Percentiles rank a stretch among this genome's conserved stretches.
Evolutionary conservation across 2,329 filamentous ascomycete species (phyloP).

Genomic region (Herpotrichia juniperi): DNA sequence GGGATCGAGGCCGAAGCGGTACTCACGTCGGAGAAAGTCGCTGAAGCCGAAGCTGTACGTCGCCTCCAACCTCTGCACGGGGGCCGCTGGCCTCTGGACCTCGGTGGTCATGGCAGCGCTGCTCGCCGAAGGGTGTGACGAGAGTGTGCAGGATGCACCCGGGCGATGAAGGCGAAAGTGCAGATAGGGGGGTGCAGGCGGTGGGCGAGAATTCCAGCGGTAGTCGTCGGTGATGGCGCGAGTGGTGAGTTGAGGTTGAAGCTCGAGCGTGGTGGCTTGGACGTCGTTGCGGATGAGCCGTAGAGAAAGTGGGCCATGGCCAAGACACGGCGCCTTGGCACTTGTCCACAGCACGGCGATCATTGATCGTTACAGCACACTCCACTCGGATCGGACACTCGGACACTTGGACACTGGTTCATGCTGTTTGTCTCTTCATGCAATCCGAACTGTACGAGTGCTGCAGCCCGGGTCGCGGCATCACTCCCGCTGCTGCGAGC

Average conservation of each 20-base stretch:
- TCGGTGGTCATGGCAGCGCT: constrained; percentile 30
- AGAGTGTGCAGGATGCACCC: not conserved
- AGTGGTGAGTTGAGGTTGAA: no score
- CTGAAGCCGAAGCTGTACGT: constrained; percentile 80
- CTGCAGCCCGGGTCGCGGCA: constrained; percentile 9
- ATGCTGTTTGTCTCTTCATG: constrained; percentile 2
- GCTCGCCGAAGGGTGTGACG: not conserved
- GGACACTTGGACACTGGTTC: not conserved
- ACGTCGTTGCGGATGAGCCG: no score
- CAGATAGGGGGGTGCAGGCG: not conserved
- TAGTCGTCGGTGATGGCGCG: no score
- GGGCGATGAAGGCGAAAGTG: not conserved
- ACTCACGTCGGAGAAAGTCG: constrained; percentile 81
- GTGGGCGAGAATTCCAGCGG: no score
- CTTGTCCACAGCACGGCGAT: no score
- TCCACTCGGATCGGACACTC: no score
- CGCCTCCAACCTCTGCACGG: constrained; percentile 37
- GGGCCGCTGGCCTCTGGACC: constrained; percentile 29
- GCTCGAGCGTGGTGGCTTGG: no score
- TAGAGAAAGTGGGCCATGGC: no score
- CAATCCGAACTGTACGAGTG: not conserved
- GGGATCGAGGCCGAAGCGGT: constrained; percentile 81
- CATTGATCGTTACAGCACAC: no score
- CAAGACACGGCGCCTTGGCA: no score
- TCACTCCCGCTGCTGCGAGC: constrained; percentile 6